phyloP scores from a whole-genome alignment of 2,329 filamentous ascomycete genomes.

The Phyllosticta citriasiana region DNA sequence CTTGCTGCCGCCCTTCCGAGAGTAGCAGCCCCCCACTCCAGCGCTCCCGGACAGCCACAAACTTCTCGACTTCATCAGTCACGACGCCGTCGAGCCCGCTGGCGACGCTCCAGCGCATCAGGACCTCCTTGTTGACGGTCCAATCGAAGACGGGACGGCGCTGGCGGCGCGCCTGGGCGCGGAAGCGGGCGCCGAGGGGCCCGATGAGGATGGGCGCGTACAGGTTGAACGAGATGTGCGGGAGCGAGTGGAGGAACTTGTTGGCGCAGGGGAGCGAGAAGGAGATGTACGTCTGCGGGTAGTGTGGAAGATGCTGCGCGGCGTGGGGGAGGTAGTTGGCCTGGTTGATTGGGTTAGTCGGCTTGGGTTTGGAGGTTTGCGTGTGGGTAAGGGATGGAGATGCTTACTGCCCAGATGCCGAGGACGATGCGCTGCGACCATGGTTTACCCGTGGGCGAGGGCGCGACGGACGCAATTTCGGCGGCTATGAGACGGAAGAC shows the following conservation, averaged over 20 bases:
- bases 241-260: constrained; percentile 54
- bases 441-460: constrained; percentile 32
- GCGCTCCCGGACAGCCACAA: constrained; percentile 47
- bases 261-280: constrained; percentile 58
- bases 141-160: constrained; percentile 61
- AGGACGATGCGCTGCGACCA: constrained; percentile 70
- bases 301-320: constrained; percentile 51
- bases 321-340: constrained; percentile 59
- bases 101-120: constrained; percentile 73
- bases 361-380: constrained; percentile 6
- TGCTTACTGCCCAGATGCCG: constrained; percentile 65
- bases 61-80: constrained; percentile 69
- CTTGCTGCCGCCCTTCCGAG: constrained; percentile 18
- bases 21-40: not conserved
- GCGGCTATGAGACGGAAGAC: constrained; percentile 61
- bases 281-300: constrained; percentile 58
- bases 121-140: constrained; percentile 72
- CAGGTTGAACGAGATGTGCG: constrained; percentile 70
- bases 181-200: constrained; percentile 56
- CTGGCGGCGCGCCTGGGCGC: constrained; percentile 47
- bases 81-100: constrained; percentile 66
- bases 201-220: constrained; percentile 58
- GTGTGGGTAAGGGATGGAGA: not conserved
- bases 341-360: constrained; percentile 22
- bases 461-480: constrained; percentile 46